Evolutionary conservation across 1,284 basidiomycete genomes (phyloP).

Genomic region (Pseudozyma hubeiensis): DNA sequence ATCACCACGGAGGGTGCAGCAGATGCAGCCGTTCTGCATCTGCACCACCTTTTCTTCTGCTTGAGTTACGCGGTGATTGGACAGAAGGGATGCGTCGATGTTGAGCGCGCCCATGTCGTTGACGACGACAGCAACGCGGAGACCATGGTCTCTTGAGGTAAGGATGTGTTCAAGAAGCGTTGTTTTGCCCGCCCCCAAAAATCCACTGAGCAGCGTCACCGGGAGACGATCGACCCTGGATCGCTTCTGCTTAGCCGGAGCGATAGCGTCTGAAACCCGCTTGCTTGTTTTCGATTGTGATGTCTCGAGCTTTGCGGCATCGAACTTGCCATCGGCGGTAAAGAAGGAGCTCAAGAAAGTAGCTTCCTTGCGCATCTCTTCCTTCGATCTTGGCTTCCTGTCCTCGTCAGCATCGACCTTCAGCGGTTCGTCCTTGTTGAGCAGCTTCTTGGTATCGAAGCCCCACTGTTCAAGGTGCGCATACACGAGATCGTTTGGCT

Average conservation of each 20-base stretch:
- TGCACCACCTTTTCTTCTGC: conserved; percentile 70
- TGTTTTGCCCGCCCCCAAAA: conserved; percentile 72
- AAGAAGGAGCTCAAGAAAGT: conserved; percentile 44
- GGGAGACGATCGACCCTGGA: conserved; percentile 64
- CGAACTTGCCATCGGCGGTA: conserved; percentile 25
- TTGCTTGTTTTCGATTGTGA: conserved; percentile 10
- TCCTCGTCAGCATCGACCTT: conserved; percentile 54
- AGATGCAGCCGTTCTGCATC: conserved; percentile 72
- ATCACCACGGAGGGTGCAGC: conserved; percentile 72
- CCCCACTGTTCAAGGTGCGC: conserved; percentile 53
- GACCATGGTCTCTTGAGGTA: conserved; percentile 69
- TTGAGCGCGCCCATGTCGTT: conserved; percentile 71
- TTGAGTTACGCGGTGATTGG: conserved; percentile 70
- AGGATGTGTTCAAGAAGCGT: conserved; percentile 71
- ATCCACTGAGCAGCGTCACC: conserved; percentile 71
- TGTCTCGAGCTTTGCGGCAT: conserved; percentile 10
- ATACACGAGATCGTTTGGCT: conserved; percentile 63
- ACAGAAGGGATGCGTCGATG: conserved; percentile 70
- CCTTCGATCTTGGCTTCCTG: conserved; percentile 47
- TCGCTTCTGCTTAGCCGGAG: conserved; percentile 15
- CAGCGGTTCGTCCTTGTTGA: conserved; percentile 14
- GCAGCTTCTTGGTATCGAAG: conserved; percentile 43
- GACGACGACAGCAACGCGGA: conserved; percentile 70
- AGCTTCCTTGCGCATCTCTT: conserved; percentile 60
- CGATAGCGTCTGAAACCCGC: conserved; percentile 13